A percentile compares a stretch with the other conserved stretches of the same genome.
These are phyloP conservation scores for Senna siamea DNA, from an alignment of 306 rosid species.

Conservation along the genomic window DNA sequence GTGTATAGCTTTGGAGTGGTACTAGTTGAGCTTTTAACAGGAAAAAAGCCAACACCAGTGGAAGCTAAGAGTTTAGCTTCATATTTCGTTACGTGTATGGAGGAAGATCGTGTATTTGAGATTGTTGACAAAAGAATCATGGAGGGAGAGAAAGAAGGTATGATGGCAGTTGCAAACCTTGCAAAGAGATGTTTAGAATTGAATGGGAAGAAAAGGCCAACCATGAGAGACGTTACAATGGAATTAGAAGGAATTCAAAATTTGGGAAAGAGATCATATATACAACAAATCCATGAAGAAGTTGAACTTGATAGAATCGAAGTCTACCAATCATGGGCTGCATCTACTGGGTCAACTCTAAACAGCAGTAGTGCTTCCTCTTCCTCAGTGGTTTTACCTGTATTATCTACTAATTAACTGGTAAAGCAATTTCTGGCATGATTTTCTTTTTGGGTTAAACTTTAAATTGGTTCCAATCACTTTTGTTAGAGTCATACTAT, in stretches of 20 bases:
- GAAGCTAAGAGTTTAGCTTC: constrained; percentile 40
- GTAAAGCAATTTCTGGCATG: too few species aligned
- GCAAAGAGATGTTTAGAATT: constrained; percentile 33
- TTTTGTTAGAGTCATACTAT: too few species aligned
- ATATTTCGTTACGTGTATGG: constrained; percentile 34
- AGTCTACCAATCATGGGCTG: too few species aligned
- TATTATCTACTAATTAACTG: too few species aligned
- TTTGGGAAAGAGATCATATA: constrained; percentile 17
- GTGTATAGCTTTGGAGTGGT: constrained; percentile 33
- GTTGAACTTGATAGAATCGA: too few species aligned
- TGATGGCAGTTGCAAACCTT: constrained; percentile 22
- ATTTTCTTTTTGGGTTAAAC: too few species aligned
- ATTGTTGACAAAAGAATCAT: constrained; percentile 36
- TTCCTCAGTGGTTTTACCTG: too few species aligned
- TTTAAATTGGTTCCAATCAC: too few species aligned
- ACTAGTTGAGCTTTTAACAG: constrained; percentile 35
- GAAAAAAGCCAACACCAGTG: constrained; percentile 14
- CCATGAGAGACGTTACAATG: constrained; percentile 42
- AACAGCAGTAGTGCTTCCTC: too few species aligned
- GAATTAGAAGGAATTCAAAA: constrained; percentile 34
- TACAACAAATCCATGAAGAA: too few species aligned
- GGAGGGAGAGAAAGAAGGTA: constrained; percentile 15
- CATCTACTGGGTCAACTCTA: too few species aligned
- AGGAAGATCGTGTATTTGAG: constrained; percentile 37
- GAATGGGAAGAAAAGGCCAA: constrained; percentile 42